phyloP scores from a whole-genome alignment of 306 rosid species.

The Citrullus colocynthis region DNA sequence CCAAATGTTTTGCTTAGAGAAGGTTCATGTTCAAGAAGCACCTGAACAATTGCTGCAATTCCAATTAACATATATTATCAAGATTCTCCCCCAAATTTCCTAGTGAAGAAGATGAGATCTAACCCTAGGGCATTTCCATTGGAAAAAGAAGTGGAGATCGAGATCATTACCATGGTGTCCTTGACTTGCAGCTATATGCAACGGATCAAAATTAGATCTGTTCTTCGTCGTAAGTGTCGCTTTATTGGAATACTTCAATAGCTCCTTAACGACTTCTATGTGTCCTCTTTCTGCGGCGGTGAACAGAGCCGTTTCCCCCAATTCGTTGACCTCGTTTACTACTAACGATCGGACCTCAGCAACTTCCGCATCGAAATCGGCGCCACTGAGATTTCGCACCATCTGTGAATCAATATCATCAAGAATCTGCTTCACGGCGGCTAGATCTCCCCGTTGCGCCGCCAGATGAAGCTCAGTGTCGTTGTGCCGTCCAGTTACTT shows the following conservation, averaged over 20 bases:
- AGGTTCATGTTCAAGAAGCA: constrained; percentile 57
- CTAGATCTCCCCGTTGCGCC: constrained; percentile 86
- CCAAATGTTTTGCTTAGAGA: constrained; percentile 76
- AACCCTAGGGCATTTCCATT: not conserved
- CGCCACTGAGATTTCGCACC: constrained; percentile 47
- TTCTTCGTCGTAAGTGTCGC: constrained; percentile 59
- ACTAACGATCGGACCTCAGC: constrained; percentile 81
- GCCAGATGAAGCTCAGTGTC: constrained; percentile 96
- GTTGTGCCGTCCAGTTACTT: constrained; percentile 93
- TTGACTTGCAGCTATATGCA: constrained; percentile 85
- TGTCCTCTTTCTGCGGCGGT: constrained; percentile 86
- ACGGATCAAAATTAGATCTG: constrained; percentile 54
- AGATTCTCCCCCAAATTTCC: not conserved
- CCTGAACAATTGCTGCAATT: constrained; percentile 75
- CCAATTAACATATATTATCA: not conserved
- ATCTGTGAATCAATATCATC: constrained; percentile 63
- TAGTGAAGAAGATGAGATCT: not conserved
- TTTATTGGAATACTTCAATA: constrained; percentile 52
- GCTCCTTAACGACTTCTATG: constrained; percentile 73
- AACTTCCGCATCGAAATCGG: constrained; percentile 54
- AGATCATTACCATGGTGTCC: constrained; percentile 66
- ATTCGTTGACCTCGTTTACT: constrained; percentile 82
- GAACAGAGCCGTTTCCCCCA: constrained; percentile 73
- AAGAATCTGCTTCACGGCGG: constrained; percentile 79
- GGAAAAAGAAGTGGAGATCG: not conserved